Conservation (phyloP, 2,329 filamentous ascomycete species). For the Cordyceps cateniannulata region DNA sequence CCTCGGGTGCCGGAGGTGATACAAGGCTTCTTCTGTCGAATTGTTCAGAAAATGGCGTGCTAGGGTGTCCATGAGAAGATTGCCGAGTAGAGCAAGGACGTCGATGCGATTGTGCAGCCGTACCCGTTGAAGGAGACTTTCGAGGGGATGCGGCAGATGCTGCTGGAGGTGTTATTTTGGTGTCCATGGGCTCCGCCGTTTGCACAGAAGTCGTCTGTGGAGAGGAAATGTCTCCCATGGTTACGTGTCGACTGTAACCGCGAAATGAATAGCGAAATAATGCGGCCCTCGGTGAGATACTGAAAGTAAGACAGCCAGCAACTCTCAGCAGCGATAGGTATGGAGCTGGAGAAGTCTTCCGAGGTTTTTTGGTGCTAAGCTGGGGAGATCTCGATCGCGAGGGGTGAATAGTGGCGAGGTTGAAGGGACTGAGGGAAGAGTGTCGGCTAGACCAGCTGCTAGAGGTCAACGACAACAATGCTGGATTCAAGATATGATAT, state of each 20-base stretch:
- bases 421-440: not conserved
- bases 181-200: not conserved
- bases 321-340: not conserved
- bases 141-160: not conserved
- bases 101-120: not conserved
- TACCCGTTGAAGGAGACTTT: not conserved
- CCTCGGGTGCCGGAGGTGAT: constrained; percentile 6
- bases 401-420: not conserved
- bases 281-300: no score
- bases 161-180: not conserved
- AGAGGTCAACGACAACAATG: not conserved
- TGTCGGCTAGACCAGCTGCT: not conserved
- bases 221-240: constrained; percentile 8
- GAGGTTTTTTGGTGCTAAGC: not conserved
- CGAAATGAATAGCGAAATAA: not conserved
- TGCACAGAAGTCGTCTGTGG: not conserved
- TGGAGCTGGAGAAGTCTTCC: not conserved
- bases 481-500: not conserved
- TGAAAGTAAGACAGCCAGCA: not conserved
- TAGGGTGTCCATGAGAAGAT: constrained; percentile 14
- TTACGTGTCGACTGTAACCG: not conserved
- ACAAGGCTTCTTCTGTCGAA: constrained; percentile 28
- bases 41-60: constrained; percentile 31
- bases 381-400: not conserved
- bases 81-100: not conserved